These are phyloP conservation scores for Diaporthe ilicicola DNA, from an alignment of 2,329 filamentous ascomycete species.

Conservation along the genomic window DNA sequence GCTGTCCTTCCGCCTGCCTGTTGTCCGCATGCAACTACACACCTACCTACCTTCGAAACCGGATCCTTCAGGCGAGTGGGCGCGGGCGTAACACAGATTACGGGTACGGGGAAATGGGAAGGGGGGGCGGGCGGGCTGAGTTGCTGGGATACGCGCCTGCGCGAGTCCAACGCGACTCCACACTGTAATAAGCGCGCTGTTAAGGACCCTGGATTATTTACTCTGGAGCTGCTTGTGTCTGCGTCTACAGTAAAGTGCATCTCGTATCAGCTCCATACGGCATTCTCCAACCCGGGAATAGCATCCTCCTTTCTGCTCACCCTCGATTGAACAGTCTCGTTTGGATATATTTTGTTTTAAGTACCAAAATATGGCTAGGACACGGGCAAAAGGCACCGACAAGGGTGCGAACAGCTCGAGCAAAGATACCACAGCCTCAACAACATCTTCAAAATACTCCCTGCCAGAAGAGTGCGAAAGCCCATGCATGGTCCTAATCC, in stretches of 20 bases:
- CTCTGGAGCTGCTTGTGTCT: not conserved
- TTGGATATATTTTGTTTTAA: not conserved
- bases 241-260: not conserved
- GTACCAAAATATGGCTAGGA: conserved; percentile 55
- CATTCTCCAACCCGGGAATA: not conserved
- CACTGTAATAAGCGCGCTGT: conserved; percentile 1
- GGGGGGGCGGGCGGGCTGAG: not conserved
- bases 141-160: conserved; percentile 12
- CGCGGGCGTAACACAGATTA: conserved; percentile 17
- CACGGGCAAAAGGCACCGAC: conserved; percentile 53
- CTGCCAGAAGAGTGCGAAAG: conserved; percentile 51
- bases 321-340: no score
- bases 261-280: conserved; percentile 11
- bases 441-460: conserved; percentile 49
- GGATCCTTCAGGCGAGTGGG: conserved; percentile 16
- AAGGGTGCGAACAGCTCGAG: conserved; percentile 40
- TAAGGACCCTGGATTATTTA: conserved; percentile 15
- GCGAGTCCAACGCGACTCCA: conserved; percentile 23
- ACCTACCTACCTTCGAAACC: not conserved
- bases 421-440: conserved; percentile 38
- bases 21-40: conserved; percentile 23
- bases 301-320: not conserved
- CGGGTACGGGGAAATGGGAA: conserved; percentile 15
- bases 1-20: not conserved
- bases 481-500: conserved; percentile 66